Evolutionary conservation across 192 early-diverging fungal genomes (phyloP).

Genomic region (Coemansia sp.): DNA sequence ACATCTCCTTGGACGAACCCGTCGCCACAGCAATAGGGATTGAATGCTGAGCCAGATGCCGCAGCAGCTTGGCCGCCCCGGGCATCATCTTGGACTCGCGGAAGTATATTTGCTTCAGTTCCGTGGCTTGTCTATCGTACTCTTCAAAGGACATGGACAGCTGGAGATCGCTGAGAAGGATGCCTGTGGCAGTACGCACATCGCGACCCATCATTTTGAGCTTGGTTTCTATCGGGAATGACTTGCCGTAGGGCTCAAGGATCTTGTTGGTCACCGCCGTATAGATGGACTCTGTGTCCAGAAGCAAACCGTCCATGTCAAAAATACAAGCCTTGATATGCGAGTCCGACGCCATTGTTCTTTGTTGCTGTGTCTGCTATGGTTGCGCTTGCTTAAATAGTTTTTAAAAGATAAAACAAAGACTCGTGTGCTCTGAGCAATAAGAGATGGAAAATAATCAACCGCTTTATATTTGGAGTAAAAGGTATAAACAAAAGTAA

Average conservation of each 20-base stretch:
- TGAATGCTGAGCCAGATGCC: slow-evolving; percentile 64
- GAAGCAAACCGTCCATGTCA: slow-evolving; percentile 78
- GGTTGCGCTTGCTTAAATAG: too few relatives aligned
- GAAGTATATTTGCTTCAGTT: slow-evolving; percentile 55
- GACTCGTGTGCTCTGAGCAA: too few relatives aligned
- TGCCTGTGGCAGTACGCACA: slow-evolving; percentile 38
- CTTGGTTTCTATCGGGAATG: slow-evolving; percentile 65
- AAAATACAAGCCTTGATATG: slow-evolving; percentile 67
- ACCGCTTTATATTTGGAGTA: not conserved
- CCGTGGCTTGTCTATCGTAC: slow-evolving; percentile 63
- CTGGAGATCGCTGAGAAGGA: slow-evolving; percentile 66
- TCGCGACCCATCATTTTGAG: slow-evolving; percentile 70
- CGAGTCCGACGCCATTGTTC: slow-evolving; percentile 14
- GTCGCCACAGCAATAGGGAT: slow-evolving; percentile 84
- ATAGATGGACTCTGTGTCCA: slow-evolving; percentile 89
- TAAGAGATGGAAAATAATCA: too few relatives aligned
- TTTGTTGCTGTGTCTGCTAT: too few relatives aligned
- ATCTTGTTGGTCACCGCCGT: slow-evolving; percentile 82
- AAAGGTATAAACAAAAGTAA: not conserved
- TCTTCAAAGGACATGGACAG: slow-evolving; percentile 78
- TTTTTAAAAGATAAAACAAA: too few relatives aligned
- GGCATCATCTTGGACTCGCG: slow-evolving; percentile 63
- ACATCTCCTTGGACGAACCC: slow-evolving; percentile 73
- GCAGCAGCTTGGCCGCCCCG: slow-evolving; percentile 63
- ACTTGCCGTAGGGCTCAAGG: slow-evolving; percentile 68